These are phyloP conservation scores for Paecilomyces sp. DNA, from an alignment of 2,329 filamentous ascomycete species.

Conservation along the genomic window DNA sequence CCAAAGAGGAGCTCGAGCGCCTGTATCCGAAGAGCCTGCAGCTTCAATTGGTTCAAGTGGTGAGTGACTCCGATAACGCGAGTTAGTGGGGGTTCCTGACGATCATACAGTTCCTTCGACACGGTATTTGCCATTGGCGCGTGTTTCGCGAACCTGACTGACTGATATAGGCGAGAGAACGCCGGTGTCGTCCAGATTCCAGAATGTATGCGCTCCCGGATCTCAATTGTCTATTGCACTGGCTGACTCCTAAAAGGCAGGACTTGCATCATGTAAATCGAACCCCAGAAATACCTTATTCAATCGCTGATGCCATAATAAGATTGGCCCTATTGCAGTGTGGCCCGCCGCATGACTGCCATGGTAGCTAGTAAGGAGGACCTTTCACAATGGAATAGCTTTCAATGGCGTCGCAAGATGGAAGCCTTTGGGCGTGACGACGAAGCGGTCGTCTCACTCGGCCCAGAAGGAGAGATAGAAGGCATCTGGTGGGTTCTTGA, in stretches of 20 bases:
- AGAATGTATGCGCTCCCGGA: conserved; percentile 49
- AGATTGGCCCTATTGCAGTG: conserved; percentile 87
- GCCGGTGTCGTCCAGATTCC: conserved; percentile 80
- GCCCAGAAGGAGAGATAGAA: conserved; percentile 13
- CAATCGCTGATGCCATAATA: conserved; percentile 9
- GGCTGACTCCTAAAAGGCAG: conserved; percentile 33
- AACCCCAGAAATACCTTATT: conserved; percentile 3
- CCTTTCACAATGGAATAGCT: conserved; percentile 48
- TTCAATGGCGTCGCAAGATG: conserved; percentile 63
- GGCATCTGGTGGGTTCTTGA: conserved; percentile 61
- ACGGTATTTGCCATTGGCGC: conserved; percentile 42
- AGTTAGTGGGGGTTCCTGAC: background rate
- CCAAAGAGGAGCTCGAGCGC: conserved; percentile 66
- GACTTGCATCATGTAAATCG: conserved; percentile 40
- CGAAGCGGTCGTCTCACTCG: conserved; percentile 53
- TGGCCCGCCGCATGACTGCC: conserved; percentile 63
- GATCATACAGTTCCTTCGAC: conserved; percentile 54
- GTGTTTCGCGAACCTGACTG: conserved; percentile 4
- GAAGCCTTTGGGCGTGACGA: conserved; percentile 65
- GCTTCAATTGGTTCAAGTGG: conserved; percentile 83
- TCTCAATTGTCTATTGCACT: conserved; percentile 3
- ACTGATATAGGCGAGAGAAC: conserved; percentile 57
- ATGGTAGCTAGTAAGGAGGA: conserved; percentile 51
- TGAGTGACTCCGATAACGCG: conserved; percentile 27
- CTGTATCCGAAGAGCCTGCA: conserved; percentile 77